A percentile compares a stretch with the other conserved stretches of the same genome.
phyloP scores from a whole-genome alignment of 2,329 filamentous ascomycete genomes.

The Bipolaris zeicola region DNA sequence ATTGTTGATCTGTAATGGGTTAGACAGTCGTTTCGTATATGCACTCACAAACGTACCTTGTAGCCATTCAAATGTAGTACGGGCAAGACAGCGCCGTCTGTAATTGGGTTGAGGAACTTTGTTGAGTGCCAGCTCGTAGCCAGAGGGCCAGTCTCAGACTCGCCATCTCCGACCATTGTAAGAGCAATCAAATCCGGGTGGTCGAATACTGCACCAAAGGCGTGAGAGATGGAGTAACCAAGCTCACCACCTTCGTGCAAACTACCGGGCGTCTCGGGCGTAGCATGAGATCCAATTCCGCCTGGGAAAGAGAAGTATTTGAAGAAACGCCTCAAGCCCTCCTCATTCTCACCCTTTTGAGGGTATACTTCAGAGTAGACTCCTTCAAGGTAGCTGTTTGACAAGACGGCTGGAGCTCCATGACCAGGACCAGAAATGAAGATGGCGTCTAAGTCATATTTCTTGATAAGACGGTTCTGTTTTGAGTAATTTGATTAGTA shows the following conservation, averaged over 20 bases:
- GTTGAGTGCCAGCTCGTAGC: conserved; percentile 82
- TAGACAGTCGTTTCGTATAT: conserved; percentile 2
- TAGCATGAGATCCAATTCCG: conserved; percentile 77
- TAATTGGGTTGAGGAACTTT: conserved; percentile 81
- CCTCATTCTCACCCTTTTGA: conserved; percentile 69
- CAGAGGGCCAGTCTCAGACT: conserved; percentile 79
- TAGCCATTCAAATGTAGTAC: conserved; percentile 82
- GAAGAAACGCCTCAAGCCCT: conserved; percentile 77
- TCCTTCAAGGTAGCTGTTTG: conserved; percentile 78
- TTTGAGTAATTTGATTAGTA: not conserved
- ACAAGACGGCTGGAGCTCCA: conserved; percentile 75
- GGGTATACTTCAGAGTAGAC: conserved; percentile 79
- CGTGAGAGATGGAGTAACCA: conserved; percentile 80
- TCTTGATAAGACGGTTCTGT: conserved; percentile 75
- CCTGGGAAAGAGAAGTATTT: conserved; percentile 84
- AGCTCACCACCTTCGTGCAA: conserved; percentile 81
- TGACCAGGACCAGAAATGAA: conserved; percentile 80
- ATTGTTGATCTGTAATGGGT: conserved; percentile 52
- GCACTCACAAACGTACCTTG: conserved; percentile 62
- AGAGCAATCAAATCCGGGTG: conserved; percentile 74
- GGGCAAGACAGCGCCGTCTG: conserved; percentile 76
- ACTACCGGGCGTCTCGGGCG: conserved; percentile 77
- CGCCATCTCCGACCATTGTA: conserved; percentile 80
- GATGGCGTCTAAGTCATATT: conserved; percentile 73
- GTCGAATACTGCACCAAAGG: conserved; percentile 78